Evolutionary conservation across 768 basidiomycete genomes (phyloP), one percentile per base, ranked within the genome.

Genomic region (Asterophora lycoperdoides): DNA sequence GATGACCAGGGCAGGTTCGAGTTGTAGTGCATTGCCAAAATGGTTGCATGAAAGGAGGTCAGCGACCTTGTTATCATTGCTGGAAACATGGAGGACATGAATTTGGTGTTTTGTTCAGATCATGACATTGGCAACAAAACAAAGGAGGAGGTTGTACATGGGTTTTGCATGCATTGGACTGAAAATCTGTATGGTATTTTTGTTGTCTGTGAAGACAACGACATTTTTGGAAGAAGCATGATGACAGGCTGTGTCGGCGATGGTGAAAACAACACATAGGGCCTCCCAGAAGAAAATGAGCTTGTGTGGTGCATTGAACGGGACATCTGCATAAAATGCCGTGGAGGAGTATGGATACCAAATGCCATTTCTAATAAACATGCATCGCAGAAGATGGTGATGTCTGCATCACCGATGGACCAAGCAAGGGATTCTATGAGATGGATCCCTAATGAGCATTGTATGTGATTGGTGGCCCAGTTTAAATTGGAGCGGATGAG

Each of bases 161-260:
- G 56, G 58, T 2, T 18, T 3, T 1, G 63, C 60, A 4, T 47
- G 26, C 4, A 71, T 51, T 0, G 60, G 49, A 47, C 57, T 54
- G 46, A 67, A 68, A 1, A 68, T 64, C 23, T 61, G 37, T 2
- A 68, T 60, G 1, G 61, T 62, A 44, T 68, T 67, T 0, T 26
- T 15, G 41, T 57, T 68, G 53, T 70, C 65, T 0, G 61, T 59
- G 47, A 49, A 66, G 17, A 70, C 59, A 3, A 61, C 28, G 10
- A 65, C 23, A 8, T 18, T 46, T 0, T 4, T 9, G 1, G 29
- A 11, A 1, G 14, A 8, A 1, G 44, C 7, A 26, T 3, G 11
- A 6, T 0, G 0, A 5, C 8, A 10, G 30, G n/a, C 44, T n/a
- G n/a, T n/a, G 18, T 53, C 6, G 4, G 56, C 19, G 1, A 62